Evolutionary conservation across 2,329 filamentous ascomycete species (phyloP).

Genomic region (Trichoderma sp.): DNA sequence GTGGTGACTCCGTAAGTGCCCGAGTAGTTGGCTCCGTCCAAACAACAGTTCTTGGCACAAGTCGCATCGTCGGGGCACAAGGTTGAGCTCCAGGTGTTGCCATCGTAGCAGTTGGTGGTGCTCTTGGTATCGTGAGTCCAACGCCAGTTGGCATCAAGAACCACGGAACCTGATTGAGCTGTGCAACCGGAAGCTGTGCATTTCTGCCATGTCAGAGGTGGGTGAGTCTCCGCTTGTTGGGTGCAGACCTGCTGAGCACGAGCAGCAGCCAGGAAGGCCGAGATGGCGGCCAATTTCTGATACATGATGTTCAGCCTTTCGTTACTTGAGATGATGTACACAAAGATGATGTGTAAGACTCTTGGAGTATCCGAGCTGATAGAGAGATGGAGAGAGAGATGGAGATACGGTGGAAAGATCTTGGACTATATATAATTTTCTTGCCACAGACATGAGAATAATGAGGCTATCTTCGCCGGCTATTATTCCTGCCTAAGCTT

Average conservation of each 20-base stretch:
- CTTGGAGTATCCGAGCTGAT: neutral
- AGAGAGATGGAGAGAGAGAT: neutral
- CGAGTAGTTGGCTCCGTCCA: slow-evolving; percentile 54
- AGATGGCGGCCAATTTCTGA: slow-evolving; percentile 10
- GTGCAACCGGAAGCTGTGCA: slow-evolving; percentile 54
- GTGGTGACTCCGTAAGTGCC: slow-evolving; percentile 55
- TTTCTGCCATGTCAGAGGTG: slow-evolving; percentile 51
- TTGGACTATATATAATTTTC: neutral
- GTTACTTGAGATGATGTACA: neutral
- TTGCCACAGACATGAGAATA: neutral
- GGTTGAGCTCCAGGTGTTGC: slow-evolving; percentile 47
- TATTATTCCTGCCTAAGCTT: neutral
- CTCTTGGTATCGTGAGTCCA: slow-evolving; percentile 52
- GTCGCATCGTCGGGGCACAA: slow-evolving; percentile 40
- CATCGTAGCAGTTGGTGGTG: slow-evolving; percentile 56
- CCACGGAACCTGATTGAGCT: slow-evolving; percentile 48
- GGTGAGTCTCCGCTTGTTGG: slow-evolving; percentile 49
- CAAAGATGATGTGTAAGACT: neutral
- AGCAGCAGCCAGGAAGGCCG: slow-evolving; percentile 28
- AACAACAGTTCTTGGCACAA: slow-evolving; percentile 50
- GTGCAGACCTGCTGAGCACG: slow-evolving; percentile 52
- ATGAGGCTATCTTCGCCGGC: neutral
- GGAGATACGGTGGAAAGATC: neutral
- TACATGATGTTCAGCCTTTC: slow-evolving; percentile 12
- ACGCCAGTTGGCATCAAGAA: slow-evolving; percentile 61